phyloP scores from a whole-genome alignment of 176 grass and related monocot genomes.

The Dactylis glomerata region DNA sequence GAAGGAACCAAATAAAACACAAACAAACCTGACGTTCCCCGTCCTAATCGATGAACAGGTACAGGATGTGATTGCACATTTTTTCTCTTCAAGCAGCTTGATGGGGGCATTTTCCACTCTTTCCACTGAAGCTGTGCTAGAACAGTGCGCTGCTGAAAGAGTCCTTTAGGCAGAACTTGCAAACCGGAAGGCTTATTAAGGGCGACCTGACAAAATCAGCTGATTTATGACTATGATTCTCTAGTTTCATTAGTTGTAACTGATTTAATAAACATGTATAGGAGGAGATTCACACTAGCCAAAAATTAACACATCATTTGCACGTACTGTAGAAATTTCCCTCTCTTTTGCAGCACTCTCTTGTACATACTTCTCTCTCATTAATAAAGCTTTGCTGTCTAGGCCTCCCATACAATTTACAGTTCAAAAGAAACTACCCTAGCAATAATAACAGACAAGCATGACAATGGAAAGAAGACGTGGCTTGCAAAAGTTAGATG shows the following conservation, averaged over 20 bases:
- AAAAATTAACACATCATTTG: neutral
- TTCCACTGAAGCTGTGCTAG: slow-evolving; percentile 75
- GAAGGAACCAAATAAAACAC: slow-evolving; percentile 10
- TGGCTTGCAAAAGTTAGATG: neutral
- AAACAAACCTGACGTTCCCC: slow-evolving; percentile 85
- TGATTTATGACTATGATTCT: neutral
- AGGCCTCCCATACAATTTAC: neutral
- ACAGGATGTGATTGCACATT: slow-evolving; percentile 55
- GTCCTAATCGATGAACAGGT: slow-evolving; percentile 89
- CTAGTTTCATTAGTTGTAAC: neutral
- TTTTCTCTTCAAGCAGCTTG: slow-evolving; percentile 30
- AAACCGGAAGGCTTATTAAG: slow-evolving; percentile 92
- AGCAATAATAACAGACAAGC: neutral
- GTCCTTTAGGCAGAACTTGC: slow-evolving; percentile 94
- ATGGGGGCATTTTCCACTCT: slow-evolving; percentile 56
- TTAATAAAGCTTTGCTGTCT: neutral
- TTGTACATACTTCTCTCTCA: neutral
- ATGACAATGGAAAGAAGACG: neutral
- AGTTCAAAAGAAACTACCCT: neutral
- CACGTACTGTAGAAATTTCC: neutral
- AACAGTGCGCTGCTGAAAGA: slow-evolving; percentile 92
- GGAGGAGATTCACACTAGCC: neutral
- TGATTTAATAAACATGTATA: neutral
- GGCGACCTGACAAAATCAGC: slow-evolving; percentile 47
- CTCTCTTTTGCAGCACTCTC: neutral